Evolutionary conservation across 2,329 filamentous ascomycete species (phyloP), one percentile per base, ranked within the genome.

Genomic region (Lachnellula hyalina): DNA sequence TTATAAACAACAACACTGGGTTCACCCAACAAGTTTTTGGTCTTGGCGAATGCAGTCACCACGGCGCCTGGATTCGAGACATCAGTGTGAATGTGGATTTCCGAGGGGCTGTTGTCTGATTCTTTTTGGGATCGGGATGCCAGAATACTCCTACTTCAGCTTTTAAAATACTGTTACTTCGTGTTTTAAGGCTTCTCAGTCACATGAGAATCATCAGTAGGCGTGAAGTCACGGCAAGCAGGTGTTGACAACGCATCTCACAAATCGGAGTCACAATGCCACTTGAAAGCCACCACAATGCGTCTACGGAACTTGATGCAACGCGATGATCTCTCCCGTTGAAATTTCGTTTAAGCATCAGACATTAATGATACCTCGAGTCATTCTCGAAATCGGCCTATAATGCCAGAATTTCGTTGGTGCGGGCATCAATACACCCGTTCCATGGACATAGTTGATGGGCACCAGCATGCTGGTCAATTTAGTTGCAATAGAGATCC

Each of bases 1-100:
- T 75, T 76, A 57, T 75, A 75, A 1, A 76, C 65, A 3, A 76
- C 70, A 2, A 77, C 74, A 52, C 67, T 72, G 2, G 74, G 74
- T 9, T 64, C 51, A 6, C 70, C 67, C 21, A 58, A 44, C 28
- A 49, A 36, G 3, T 15, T 50, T 47, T 71, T 71, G 3, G 75
- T 71, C 54, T 68, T 67, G 1, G 62, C 53, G 60, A 78, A 78
- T 2, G 67, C 65, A 4, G 53, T 53, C 2, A 57, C 54, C 1
- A 78, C 63, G 6, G 63, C 59, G 1, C 64, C 44, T 0, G 73
- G 65, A n/a, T 73, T 60, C 1, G 68, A 59, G 11, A 76, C 63
- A 54, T 77, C 74, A 48, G 58, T 60, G n/a, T 55, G 52, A 46
- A 75, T 68, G 46, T 70, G 56, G 5, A 74, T 53, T 51, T 65